These are phyloP conservation scores for Aphanomyces euteiches DNA, from an alignment of 352 stramenopile genomes.

Conservation along the genomic window DNA sequence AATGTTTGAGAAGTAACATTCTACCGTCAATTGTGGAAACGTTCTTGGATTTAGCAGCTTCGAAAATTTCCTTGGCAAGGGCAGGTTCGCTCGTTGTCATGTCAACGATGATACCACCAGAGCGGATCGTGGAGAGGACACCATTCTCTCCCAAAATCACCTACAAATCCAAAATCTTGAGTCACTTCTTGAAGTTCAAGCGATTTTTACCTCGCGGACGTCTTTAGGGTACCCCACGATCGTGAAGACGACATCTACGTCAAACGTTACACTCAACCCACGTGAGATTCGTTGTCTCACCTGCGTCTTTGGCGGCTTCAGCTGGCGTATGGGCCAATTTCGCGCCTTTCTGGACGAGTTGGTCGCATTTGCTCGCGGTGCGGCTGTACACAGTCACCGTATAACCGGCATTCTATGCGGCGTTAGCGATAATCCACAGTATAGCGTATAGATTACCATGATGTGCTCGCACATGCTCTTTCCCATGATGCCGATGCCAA, in stretches of 20 bases:
- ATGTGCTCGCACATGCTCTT: constrained; percentile 86
- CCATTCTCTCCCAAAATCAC: constrained; percentile 72
- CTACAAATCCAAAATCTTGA: constrained; percentile 16
- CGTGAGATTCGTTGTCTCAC: constrained; percentile 32
- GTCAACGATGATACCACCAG: constrained; percentile 81
- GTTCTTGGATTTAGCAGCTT: constrained; percentile 60
- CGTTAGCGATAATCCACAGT: neutral
- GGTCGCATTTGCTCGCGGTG: constrained; percentile 75
- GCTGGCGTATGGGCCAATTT: constrained; percentile 68
- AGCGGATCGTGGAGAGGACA: constrained; percentile 62
- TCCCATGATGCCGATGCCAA: constrained; percentile 86
- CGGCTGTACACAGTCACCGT: constrained; percentile 85
- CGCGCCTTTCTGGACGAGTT: constrained; percentile 68
- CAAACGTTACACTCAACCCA: neutral
- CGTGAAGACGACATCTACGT: constrained; percentile 85
- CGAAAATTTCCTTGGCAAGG: constrained; percentile 86
- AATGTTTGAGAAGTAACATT: constrained; percentile 23
- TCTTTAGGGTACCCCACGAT: constrained; percentile 87
- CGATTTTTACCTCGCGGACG: constrained; percentile 43
- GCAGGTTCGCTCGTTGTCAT: constrained; percentile 88
- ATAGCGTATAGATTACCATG: constrained; percentile 44
- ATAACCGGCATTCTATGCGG: constrained; percentile 68
- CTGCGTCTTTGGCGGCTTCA: constrained; percentile 74
- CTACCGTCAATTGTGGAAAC: constrained; percentile 61
- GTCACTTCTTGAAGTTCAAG: neutral